Evolutionary conservation across 2,329 filamentous ascomycete species (phyloP).

Genomic region (Phaeophleospora eucalypticola): DNA sequence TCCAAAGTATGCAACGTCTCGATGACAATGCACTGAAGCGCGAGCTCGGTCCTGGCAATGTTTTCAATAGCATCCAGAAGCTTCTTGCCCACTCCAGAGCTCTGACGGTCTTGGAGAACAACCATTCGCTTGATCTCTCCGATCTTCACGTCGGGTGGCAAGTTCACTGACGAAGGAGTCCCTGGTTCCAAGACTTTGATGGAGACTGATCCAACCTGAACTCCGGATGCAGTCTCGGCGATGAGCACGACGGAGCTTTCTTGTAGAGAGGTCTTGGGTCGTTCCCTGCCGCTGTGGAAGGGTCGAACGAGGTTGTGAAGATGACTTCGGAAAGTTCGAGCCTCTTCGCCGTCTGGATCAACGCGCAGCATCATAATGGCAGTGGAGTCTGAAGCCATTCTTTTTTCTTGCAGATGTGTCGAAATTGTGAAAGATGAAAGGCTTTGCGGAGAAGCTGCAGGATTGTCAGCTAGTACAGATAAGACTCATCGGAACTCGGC

Average conservation of each 20-base stretch:
- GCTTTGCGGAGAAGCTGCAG: too few species aligned
- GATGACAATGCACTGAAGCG: neutral
- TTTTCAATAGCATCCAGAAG: neutral
- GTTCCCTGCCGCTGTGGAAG: neutral
- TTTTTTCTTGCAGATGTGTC: too few species aligned
- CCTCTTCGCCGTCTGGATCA: neutral
- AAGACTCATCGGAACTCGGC: too few species aligned
- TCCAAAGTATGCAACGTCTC: neutral
- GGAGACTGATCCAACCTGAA: neutral
- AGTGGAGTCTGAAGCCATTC: too few species aligned
- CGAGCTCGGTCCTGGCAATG: neutral
- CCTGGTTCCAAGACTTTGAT: neutral
- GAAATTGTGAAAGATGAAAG: too few species aligned
- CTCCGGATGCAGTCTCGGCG: neutral
- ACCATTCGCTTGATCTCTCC: conserved; percentile 6
- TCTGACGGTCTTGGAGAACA: neutral
- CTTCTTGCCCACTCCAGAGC: neutral
- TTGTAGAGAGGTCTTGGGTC: neutral
- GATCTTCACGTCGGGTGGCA: neutral
- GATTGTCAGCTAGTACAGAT: too few species aligned
- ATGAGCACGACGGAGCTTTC: neutral
- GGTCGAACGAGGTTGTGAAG: neutral
- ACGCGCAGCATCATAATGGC: neutral
- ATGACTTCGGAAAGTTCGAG: neutral
- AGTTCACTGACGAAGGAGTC: neutral